These are phyloP conservation scores for Beauveria asiatica DNA, from an alignment of 2,329 filamentous ascomycete genomes.

Conservation along the genomic window DNA sequence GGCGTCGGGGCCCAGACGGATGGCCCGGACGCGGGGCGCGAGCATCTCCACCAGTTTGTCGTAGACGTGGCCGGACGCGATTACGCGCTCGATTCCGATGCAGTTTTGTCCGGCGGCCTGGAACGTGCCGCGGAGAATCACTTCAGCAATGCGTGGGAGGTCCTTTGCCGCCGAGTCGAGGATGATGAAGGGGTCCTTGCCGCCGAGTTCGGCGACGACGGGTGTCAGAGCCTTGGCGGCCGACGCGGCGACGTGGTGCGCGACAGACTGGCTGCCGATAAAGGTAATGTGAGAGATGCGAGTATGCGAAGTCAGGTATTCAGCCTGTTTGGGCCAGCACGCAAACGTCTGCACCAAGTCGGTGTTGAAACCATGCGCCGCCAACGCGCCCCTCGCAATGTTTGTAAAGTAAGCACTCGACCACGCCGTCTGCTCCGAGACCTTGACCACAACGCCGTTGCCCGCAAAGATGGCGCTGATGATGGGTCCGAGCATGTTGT, in stretches of 20 bases:
- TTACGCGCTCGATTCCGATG: slow-evolving; percentile 90
- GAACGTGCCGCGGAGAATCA: slow-evolving; percentile 86
- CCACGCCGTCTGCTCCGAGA: slow-evolving; percentile 94
- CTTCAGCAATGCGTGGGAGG: slow-evolving; percentile 65
- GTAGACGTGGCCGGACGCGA: slow-evolving; percentile 72
- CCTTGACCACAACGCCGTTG: slow-evolving; percentile 88
- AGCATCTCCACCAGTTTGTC: slow-evolving; percentile 62
- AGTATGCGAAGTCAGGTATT: slow-evolving; percentile 75
- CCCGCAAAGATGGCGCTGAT: slow-evolving; percentile 87
- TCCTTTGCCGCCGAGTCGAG: slow-evolving; percentile 65
- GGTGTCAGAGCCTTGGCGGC: slow-evolving; percentile 83
- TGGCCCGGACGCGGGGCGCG: slow-evolving; percentile 60
- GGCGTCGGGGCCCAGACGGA: slow-evolving; percentile 67
- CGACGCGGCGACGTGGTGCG: slow-evolving; percentile 77
- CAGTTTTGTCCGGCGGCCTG: slow-evolving; percentile 96
- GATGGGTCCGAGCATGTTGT: slow-evolving; percentile 86
- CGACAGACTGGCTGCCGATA: slow-evolving; percentile 82
- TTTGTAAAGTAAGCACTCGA: slow-evolving; percentile 73
- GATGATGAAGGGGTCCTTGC: slow-evolving; percentile 87
- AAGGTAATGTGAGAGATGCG: slow-evolving; percentile 86
- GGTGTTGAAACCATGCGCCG: slow-evolving; percentile 73
- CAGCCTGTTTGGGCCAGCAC: slow-evolving; percentile 80
- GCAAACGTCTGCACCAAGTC: slow-evolving; percentile 75
- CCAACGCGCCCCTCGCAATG: slow-evolving; percentile 70
- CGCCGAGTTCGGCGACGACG: slow-evolving; percentile 83